Percentiles rank a stretch among this genome's conserved stretches.
Conservation (phyloP, 768 basidiomycete genomes). For the Lactifluus rugatus region DNA sequence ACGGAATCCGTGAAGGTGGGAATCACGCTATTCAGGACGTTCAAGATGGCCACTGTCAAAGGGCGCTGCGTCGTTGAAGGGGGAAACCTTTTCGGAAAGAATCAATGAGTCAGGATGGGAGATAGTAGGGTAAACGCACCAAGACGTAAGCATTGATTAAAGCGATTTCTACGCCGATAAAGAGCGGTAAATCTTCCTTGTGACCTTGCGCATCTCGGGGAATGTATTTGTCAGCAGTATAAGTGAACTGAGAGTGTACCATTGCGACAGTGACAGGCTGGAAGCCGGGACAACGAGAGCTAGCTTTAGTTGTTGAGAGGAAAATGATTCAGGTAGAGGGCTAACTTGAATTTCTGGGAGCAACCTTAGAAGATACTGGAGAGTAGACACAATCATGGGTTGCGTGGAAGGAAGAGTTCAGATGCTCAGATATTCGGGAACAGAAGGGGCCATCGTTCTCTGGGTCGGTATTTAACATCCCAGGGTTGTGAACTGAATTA, state of each 20-base stretch:
- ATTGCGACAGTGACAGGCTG: slow-evolving; percentile 1
- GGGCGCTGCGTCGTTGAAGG: slow-evolving; percentile 7
- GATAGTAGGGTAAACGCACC: not conserved
- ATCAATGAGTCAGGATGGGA: not conserved
- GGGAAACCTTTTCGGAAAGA: not conserved
- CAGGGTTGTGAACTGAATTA: not conserved
- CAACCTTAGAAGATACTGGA: not conserved
- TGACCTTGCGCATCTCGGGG: slow-evolving; percentile 6
- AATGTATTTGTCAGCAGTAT: slow-evolving; percentile 4
- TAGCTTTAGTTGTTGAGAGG: slow-evolving; percentile 2
- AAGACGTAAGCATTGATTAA: slow-evolving; percentile 6
- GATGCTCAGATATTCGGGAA: not conserved
- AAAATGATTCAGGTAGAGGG: slow-evolving; percentile 6
- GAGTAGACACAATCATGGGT: not conserved
- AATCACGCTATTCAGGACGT: slow-evolving; percentile 10
- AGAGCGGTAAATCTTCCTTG: not conserved
- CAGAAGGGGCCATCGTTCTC: not conserved
- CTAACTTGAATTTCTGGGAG: slow-evolving; percentile 4
- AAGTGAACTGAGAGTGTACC: not conserved
- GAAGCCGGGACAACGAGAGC: not conserved
- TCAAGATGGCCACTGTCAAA: slow-evolving; percentile 4
- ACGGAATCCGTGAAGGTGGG: slow-evolving; percentile 10
- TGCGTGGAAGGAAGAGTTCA: not conserved
- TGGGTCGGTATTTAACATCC: not conserved
- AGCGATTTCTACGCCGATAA: slow-evolving; percentile 1